Conservation (phyloP, 352 stramenopile genomes). For the Phytopythium ostracodes region DNA sequence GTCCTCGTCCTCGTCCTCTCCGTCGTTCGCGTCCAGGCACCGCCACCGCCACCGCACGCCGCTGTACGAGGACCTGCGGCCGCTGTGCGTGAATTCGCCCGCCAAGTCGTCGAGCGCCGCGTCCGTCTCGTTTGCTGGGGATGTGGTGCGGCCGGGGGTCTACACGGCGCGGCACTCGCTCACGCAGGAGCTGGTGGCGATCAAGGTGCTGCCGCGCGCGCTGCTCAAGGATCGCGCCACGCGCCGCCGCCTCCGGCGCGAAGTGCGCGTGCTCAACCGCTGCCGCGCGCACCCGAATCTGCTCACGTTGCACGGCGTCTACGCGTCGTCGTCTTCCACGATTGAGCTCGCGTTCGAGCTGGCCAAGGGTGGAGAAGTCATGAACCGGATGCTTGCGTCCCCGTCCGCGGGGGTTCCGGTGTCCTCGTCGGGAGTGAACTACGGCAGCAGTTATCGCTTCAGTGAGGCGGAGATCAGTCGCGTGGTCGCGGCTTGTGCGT, state of each 20-base stretch:
- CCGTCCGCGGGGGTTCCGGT: not conserved
- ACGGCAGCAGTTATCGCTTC: constrained; percentile 17
- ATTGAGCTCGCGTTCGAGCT: constrained; percentile 79
- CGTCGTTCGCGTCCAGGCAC: not conserved
- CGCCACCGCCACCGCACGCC: constrained; percentile 10
- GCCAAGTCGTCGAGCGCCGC: constrained; percentile 8
- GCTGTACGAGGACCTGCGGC: constrained; percentile 50
- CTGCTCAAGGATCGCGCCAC: constrained; percentile 36
- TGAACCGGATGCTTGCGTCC: constrained; percentile 30
- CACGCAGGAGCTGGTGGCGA: constrained; percentile 63
- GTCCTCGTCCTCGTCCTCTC: not conserved
- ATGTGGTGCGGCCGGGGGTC: constrained; percentile 30
- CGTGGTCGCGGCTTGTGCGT: constrained; percentile 35
- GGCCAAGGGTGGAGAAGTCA: constrained; percentile 54
- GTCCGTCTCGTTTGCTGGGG: not conserved
- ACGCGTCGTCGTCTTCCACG: constrained; percentile 27
- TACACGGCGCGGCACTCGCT: constrained; percentile 52
- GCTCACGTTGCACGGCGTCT: constrained; percentile 62
- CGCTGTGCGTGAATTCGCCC: constrained; percentile 21
- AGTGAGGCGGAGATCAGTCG: constrained; percentile 58
- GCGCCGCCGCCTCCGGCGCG: constrained; percentile 60
- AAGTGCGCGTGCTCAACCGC: constrained; percentile 53
- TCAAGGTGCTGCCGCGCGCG: constrained; percentile 64
- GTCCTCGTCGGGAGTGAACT: not conserved
- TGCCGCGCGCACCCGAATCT: constrained; percentile 53